A percentile compares a stretch with the other conserved stretches of the same genome.
Evolutionary conservation across 768 basidiomycete species (phyloP).

Genomic region (Phlegmacium glaucopus): DNA sequence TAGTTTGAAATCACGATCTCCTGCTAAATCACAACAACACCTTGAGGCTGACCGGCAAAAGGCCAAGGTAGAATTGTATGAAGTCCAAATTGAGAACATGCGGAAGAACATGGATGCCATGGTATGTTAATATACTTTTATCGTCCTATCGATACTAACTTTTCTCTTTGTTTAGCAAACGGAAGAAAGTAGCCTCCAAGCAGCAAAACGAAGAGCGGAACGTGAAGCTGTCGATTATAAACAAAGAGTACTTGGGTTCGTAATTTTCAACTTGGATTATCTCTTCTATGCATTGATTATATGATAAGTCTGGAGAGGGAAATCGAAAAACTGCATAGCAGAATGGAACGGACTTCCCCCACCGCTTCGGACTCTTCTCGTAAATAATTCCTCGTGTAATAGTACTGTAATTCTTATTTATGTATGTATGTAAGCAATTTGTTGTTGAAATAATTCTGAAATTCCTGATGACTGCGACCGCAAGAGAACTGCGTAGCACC

Average conservation of each 20-base stretch:
- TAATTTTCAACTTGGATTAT: background rate
- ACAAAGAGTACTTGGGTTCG: conserved; percentile 67
- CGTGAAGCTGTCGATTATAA: conserved; percentile 73
- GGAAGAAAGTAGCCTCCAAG: conserved; percentile 60
- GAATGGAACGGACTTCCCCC: conserved; percentile 14
- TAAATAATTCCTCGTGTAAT: conserved; percentile 3
- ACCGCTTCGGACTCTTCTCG: conserved; percentile 6
- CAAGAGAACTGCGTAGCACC: no score
- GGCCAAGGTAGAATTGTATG: conserved; percentile 56
- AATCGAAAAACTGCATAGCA: conserved; percentile 21
- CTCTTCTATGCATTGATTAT: background rate
- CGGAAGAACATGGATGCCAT: conserved; percentile 57
- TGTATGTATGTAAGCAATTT: no score
- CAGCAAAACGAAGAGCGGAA: conserved; percentile 73
- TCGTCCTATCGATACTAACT: background rate
- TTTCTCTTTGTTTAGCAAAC: conserved; percentile 50
- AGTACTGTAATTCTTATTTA: no score
- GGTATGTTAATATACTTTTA: conserved; percentile 38
- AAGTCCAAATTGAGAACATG: conserved; percentile 53
- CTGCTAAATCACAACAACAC: conserved; percentile 49
- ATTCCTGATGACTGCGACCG: no score
- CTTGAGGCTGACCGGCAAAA: conserved; percentile 63
- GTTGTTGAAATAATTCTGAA: no score
- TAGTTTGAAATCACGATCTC: conserved; percentile 40
- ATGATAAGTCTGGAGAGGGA: conserved; percentile 24